Evolutionary conservation across 129 eudicot species (phyloP), one percentile per base, ranked within the genome.

Genomic region (Escallonia rubra): DNA sequence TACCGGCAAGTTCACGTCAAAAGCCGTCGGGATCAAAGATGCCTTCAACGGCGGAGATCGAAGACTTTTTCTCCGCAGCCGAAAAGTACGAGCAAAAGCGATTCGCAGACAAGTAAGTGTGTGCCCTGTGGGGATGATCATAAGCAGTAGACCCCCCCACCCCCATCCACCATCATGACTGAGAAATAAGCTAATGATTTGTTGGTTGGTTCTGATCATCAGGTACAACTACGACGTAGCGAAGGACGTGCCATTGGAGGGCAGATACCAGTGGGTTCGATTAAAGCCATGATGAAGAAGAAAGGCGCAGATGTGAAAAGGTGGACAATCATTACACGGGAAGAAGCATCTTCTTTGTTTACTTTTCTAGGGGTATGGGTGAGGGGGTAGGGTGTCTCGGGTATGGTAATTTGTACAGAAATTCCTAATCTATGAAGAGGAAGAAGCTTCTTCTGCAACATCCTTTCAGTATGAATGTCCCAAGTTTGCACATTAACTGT

Each of bases 201-300:
- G 72, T 74, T 63, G 50, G 56, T 62, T 51, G 43, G 43, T 49
- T 2, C 13, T 12, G 9, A 3, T 62, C 63, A 67, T 68, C 86
- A 90, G 95, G 81, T 86, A 83, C 88, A 86, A 90, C 70, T 90
- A 69, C 57, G 97, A 90, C 75, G 64, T 86, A 43, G 87, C 74
- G 80, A 90, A 80, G 77, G 97, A 90, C 63, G 83, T 75, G 47
- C 95, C 95, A 38, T 12, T 84, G 83, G 87, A 86, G 9, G 97
- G 97, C 8, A 80, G 87, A 81, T 90, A 90, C 76, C 81, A 86
- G 63, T 90, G 97, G 97, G 80, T 86, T 66, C 78, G 81, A 47
- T 74, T 89, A 47, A 75, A 80, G 82, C 92, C 85, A 64, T 85
- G 71, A 76, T 41, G 51, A 63, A 57, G 42, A 62, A 60, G 34